Evolutionary conservation across 305 asterid genomes (phyloP), one percentile per base, ranked within the genome.

Genomic region (Fraxinus greggii): DNA sequence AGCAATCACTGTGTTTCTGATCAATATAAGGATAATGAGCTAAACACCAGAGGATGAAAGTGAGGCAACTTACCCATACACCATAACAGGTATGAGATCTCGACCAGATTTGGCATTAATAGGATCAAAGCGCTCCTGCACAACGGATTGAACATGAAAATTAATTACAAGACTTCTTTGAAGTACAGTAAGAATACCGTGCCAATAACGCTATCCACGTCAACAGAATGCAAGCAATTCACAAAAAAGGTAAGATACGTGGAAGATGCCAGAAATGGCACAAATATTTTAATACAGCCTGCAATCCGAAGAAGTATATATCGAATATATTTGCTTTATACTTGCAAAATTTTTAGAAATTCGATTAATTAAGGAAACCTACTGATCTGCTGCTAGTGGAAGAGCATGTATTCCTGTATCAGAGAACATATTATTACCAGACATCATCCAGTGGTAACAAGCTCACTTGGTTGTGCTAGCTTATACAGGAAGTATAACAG

Each of bases 81-180:
- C 99, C 99, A 97, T 94, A 87, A 97, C 92, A 29, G 99, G 99
- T 86, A 97, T 97, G 83, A 97, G 94, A 88, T 97, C 99, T 23
- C 98, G 92, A 80, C 99, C 99, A 82, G 98, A 94, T 87, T 83
- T 90, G 81, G 97, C 96, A 88, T 91, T 92, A 86, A 97, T 97
- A 77, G 99, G 99, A 87, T 97, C 98, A 88, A 97, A 97, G 88
- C 98, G 92, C 84, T 95, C 99, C 99, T 94, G 93, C 82, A 81
- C 80, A 81, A 32, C n/a, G 65, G 73, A 70, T 67, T 56, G 29
- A 73, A 36, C 69, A 59, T n/a, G 77, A 54, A 78, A 40, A 76
- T 2, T 70, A 78, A 79, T 81, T 75, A 82, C 73, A 29, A 24
- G 23, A 74, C 40, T 28, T 35, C 56, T 67, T 59, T 24, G 5